phyloP scores from a whole-genome alignment of 2,329 filamentous ascomycete genomes.

The Colletotrichum destructivum region DNA sequence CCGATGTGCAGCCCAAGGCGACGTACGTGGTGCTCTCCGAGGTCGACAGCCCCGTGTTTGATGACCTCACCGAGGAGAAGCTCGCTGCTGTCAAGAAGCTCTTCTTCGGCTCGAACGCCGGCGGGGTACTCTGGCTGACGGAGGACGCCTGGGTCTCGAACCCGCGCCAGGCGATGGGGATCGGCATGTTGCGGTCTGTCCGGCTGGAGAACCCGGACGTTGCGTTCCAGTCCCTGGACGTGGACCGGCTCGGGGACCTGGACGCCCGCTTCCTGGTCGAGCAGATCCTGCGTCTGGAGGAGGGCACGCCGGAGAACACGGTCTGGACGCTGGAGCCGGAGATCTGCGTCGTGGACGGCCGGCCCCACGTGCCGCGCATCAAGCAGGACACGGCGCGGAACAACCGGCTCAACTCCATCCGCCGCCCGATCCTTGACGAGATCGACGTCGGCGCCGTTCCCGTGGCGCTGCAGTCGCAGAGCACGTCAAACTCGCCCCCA shows the following conservation, averaged over 20 bases:
- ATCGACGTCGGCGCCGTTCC: conserved; percentile 36
- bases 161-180: conserved; percentile 42
- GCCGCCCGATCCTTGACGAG: not conserved
- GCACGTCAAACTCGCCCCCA: too few species aligned
- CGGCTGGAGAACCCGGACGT: conserved; percentile 21
- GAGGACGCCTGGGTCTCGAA: conserved; percentile 36
- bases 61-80: conserved; percentile 45
- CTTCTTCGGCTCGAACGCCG: not conserved
- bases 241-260: conserved; percentile 1
- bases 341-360: not conserved
- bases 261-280: not conserved
- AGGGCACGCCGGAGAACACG: not conserved
- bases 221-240: conserved; percentile 29
- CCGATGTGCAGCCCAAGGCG: not conserved
- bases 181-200: conserved; percentile 31
- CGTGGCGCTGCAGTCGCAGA: conserved; percentile 47
- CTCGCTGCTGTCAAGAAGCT: not conserved
- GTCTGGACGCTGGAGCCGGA: conserved; percentile 14
- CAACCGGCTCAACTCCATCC: not conserved
- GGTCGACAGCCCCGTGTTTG: conserved; percentile 45
- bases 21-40: conserved; percentile 34
- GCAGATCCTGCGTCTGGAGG: conserved; percentile 1
- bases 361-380: conserved; percentile 13
- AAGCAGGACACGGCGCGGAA: conserved; percentile 19
- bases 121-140: conserved; percentile 44